Evolutionary conservation across 371 early-diverging fungal genomes (phyloP).

Genomic region (Fennellomyces sp.): DNA sequence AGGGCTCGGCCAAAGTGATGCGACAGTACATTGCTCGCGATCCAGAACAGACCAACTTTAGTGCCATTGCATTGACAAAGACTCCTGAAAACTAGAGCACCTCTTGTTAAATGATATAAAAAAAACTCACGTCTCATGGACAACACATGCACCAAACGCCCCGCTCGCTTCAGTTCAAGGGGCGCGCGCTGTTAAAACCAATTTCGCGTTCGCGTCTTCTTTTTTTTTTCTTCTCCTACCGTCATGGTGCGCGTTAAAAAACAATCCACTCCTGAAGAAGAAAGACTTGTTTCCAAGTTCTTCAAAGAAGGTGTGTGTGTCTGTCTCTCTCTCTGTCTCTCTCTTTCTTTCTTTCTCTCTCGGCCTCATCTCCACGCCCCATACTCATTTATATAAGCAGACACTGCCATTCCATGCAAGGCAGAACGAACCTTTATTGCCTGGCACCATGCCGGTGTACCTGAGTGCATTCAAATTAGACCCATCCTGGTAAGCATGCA

Average conservation of each 20-base stretch:
- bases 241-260: constrained; percentile 30
- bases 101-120: no score
- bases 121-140: no score
- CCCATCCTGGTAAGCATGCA: constrained; percentile 31
- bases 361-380: no score
- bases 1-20: constrained; percentile 72
- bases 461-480: constrained; percentile 20
- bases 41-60: constrained; percentile 69
- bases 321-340: no score
- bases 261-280: constrained; percentile 38
- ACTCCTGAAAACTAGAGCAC: constrained; percentile 7
- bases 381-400: no score
- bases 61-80: constrained; percentile 65
- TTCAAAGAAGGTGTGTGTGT: constrained; percentile 41
- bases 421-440: constrained; percentile 6
- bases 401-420: neutral
- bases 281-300: constrained; percentile 41
- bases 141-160: no score
- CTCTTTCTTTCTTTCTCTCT: no score
- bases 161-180: no score
- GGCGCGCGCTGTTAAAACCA: no score
- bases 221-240: neutral
- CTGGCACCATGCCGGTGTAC: constrained; percentile 23
- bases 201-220: neutral
- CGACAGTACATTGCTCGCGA: constrained; percentile 74